Evolutionary conservation across 352 stramenopile species (phyloP).

Genomic region (Thalassiosira delicatula): DNA sequence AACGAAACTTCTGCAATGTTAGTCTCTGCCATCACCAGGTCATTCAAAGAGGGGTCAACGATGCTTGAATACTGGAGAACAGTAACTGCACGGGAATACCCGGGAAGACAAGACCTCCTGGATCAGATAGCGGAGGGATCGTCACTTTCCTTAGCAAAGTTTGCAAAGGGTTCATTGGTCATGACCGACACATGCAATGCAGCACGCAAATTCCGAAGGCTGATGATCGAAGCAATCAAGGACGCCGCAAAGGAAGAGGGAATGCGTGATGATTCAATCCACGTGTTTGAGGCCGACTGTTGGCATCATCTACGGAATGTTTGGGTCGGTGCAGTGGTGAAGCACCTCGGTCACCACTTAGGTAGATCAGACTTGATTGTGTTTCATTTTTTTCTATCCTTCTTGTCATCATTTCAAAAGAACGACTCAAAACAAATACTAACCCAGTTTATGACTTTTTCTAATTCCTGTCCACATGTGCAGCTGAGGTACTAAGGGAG

Average conservation of each 20-base stretch:
- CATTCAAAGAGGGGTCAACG: not conserved
- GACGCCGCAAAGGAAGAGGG: not conserved
- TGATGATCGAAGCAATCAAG: not conserved
- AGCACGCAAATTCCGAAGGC: not conserved
- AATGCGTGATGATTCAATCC: not conserved
- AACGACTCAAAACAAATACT: no score
- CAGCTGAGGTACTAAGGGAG: not conserved
- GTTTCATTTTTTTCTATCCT: no score
- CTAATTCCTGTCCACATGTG: no score
- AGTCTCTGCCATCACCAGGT: not conserved
- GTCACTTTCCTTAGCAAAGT: not conserved
- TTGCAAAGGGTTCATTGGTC: not conserved
- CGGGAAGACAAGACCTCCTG: not conserved
- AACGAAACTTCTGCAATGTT: not conserved
- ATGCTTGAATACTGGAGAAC: not conserved
- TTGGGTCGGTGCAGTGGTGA: constrained; percentile 19
- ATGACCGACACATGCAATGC: not conserved
- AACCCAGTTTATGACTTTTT: no score
- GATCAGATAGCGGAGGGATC: not conserved
- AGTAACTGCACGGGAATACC: not conserved
- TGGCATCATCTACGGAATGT: constrained; percentile 32
- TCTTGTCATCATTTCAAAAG: no score
- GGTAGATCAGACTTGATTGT: no score
- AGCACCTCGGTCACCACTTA: constrained; percentile 12
- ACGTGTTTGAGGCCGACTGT: constrained; percentile 23